phyloP scores from a whole-genome alignment of 345 rosid genomes.

The Moricandia moricandioides region DNA sequence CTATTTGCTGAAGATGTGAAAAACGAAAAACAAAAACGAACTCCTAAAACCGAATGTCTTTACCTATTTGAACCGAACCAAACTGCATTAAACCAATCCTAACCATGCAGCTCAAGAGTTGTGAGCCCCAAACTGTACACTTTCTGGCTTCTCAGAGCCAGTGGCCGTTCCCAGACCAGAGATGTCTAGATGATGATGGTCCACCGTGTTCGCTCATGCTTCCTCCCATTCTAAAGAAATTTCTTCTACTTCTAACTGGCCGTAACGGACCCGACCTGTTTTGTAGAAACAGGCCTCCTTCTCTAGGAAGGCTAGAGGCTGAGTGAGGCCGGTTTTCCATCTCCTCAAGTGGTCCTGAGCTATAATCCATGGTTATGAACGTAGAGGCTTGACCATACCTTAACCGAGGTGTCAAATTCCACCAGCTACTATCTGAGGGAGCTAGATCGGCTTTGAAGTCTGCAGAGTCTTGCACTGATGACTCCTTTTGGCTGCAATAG shows the following conservation, averaged over 20 bases:
- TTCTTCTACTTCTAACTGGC: constrained; percentile 64
- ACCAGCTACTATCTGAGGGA: constrained; percentile 87
- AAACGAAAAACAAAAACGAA: neutral
- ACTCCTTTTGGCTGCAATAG: constrained; percentile 77
- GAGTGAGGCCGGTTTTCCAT: constrained; percentile 69
- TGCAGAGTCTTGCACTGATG: constrained; percentile 66
- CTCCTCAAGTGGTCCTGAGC: constrained; percentile 80
- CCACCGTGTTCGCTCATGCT: constrained; percentile 96
- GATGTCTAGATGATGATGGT: constrained; percentile 37
- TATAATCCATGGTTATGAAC: constrained; percentile 90
- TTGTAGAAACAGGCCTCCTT: constrained; percentile 38
- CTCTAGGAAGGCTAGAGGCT: constrained; percentile 53
- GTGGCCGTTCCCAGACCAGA: constrained; percentile 32
- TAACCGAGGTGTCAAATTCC: constrained; percentile 83
- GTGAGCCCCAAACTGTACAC: constrained; percentile 36
- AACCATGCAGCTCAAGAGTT: constrained; percentile 32
- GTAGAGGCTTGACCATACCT: constrained; percentile 76
- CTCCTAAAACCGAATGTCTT: constrained; percentile 27
- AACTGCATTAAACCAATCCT: neutral
- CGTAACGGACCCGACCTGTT: constrained; percentile 93
- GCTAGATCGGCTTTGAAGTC: constrained; percentile 76
- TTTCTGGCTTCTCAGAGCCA: constrained; percentile 29
- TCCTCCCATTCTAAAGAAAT: constrained; percentile 69
- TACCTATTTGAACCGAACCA: neutral
- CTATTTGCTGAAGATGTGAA: constrained; percentile 13